These are phyloP conservation scores for Graphilbum sp. DNA, from an alignment of 2,329 filamentous ascomycete genomes.

Conservation along the genomic window DNA sequence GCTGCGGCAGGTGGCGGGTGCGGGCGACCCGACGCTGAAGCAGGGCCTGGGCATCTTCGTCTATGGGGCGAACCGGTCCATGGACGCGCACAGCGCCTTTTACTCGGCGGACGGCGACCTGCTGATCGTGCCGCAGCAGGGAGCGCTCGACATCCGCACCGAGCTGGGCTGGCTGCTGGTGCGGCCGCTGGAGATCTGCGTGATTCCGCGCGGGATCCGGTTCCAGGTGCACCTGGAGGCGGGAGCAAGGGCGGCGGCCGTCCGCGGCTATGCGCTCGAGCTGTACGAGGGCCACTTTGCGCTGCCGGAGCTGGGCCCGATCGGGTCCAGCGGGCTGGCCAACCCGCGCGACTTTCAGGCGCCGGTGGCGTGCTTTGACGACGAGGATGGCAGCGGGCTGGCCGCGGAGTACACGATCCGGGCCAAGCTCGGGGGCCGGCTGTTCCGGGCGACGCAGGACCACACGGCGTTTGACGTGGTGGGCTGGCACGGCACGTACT, in stretches of 20 bases:
- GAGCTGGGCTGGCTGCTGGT: slow-evolving; percentile 60
- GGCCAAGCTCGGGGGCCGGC: slow-evolving; percentile 49
- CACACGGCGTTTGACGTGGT: slow-evolving; percentile 65
- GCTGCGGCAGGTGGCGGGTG: slow-evolving; percentile 57
- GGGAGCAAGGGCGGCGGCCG: slow-evolving; percentile 15
- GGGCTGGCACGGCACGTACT: slow-evolving; percentile 67
- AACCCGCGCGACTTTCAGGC: slow-evolving; percentile 62
- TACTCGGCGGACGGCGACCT: slow-evolving; percentile 75
- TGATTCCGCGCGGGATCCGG: slow-evolving; percentile 58
- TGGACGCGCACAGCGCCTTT: slow-evolving; percentile 59
- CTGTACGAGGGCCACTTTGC: slow-evolving; percentile 57
- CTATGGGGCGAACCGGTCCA: slow-evolving; percentile 63
- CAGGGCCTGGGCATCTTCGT: slow-evolving; percentile 65
- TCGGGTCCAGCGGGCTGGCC: slow-evolving; percentile 59
- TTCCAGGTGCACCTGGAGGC: slow-evolving; percentile 50
- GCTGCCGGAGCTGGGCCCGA: slow-evolving; percentile 56
- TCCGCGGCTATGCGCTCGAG: slow-evolving; percentile 60
- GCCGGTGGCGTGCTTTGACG: slow-evolving; percentile 51
- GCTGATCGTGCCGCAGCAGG: slow-evolving; percentile 60
- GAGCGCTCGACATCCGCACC: slow-evolving; percentile 58
- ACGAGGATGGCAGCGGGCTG: slow-evolving; percentile 36
- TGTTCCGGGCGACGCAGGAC: slow-evolving; percentile 48
- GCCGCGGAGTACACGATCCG: slow-evolving; percentile 30
- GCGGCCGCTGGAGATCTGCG: slow-evolving; percentile 62
- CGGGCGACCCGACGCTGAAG: slow-evolving; percentile 67